phyloP scores from a whole-genome alignment of 495 filamentous ascomycete genomes.

The Hypoxylon lienhwacheense region DNA sequence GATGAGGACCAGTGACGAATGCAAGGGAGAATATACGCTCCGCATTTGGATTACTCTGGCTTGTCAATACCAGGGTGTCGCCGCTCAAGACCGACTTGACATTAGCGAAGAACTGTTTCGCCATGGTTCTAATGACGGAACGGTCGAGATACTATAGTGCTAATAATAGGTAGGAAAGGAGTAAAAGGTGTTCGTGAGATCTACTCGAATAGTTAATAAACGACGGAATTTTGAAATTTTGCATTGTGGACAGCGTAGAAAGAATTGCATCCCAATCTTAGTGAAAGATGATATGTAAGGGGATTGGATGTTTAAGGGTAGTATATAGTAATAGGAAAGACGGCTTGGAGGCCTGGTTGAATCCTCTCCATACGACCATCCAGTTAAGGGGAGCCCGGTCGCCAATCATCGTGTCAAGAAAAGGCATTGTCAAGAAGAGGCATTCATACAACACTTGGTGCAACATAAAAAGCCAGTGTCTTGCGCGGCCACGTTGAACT shows the following conservation, averaged over 20 bases:
- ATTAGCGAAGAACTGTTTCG: constrained; percentile 62
- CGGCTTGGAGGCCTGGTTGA: not conserved
- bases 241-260: too few relatives aligned
- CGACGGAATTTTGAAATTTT: not conserved
- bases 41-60: constrained; percentile 68
- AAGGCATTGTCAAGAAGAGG: not conserved
- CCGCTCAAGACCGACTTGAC: constrained; percentile 94
- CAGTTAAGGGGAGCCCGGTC: not conserved
- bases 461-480: constrained; percentile 1
- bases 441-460: constrained; percentile 5
- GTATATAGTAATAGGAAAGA: not conserved
- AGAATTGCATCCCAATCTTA: too few relatives aligned
- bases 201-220: constrained; percentile 15
- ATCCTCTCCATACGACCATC: not conserved
- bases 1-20: constrained; percentile 82
- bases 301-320: not conserved
- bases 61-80: constrained; percentile 81
- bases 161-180: constrained; percentile 17
- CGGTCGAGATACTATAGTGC: not conserved
- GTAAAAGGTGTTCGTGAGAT: constrained; percentile 24
- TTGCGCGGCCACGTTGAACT: not conserved
- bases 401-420: constrained; percentile 2
- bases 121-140: constrained; percentile 37
- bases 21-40: constrained; percentile 88
- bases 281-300: constrained; percentile 4